Evolutionary conservation across 768 basidiomycete species (phyloP).

Genomic region (Botryobasidium botryosum): DNA sequence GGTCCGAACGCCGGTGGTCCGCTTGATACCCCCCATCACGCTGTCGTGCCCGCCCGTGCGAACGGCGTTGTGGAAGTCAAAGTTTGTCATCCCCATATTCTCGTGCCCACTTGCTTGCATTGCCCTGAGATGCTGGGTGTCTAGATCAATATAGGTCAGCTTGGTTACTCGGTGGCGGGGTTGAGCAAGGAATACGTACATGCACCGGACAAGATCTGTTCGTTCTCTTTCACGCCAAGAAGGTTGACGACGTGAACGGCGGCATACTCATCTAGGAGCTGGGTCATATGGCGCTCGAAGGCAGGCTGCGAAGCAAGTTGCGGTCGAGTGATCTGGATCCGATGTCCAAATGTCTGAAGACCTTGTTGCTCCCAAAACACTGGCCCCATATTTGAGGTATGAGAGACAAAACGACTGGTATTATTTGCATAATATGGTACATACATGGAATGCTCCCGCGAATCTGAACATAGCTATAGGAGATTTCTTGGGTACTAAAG

Average conservation of each 20-base stretch:
- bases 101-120: conserved; percentile 33
- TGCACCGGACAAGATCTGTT: conserved; percentile 63
- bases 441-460: conserved; percentile 89
- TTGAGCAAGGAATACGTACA: conserved; percentile 33
- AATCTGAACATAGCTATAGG: conserved; percentile 84
- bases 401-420: not conserved
- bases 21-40: conserved; percentile 57
- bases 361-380: conserved; percentile 99
- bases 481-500: conserved; percentile 71
- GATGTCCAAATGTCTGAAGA: conserved; percentile 82
- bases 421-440: conserved; percentile 19
- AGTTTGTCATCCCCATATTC: conserved; percentile 63
- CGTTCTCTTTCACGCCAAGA: conserved; percentile 83
- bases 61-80: conserved; percentile 85
- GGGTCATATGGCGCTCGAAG: conserved; percentile 84
- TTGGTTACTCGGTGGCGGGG: too few relatives aligned
- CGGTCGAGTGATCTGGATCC: conserved; percentile 88
- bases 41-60: conserved; percentile 73
- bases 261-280: conserved; percentile 74
- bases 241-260: conserved; percentile 79
- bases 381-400: conserved; percentile 20
- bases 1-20: conserved; percentile 38
- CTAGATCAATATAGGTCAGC: too few relatives aligned
- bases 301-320: conserved; percentile 86
- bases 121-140: too few relatives aligned